Base-by-base conservation (phyloP, 306 rosid genomes). In the Hippophae gyantsensis region DNA sequence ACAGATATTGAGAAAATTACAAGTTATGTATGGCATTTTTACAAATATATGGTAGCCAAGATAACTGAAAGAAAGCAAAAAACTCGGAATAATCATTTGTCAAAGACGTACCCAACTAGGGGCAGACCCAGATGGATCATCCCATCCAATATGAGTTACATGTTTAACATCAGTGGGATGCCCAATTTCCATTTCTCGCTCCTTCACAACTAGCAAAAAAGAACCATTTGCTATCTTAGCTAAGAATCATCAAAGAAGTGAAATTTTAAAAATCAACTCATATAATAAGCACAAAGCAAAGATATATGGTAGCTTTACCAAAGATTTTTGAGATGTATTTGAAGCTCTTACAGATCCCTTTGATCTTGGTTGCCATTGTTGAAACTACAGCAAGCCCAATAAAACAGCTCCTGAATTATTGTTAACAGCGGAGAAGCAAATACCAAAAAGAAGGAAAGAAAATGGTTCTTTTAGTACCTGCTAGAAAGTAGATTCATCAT, bases 101-200 rank as follows among this genome's bases (percentile, higher is more conserved):
- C n/a, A 57, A 61, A 56, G 18, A 63, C 84, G 18, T 79, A 86
- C 95, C 96, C 96, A 88, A 50, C 67, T 81, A 18, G 96, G 94
- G 61, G 83, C 90, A 64, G 48, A 75, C 13, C 81, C 96, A 54
- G 85, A 68, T 6, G 79, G 77, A 63, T 81, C 81, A 63, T 85
- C 94, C 86, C 81, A 82, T 26, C 96, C 96, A 57, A 88, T 78
- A 68, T 88, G 96, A 52, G 90, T 86, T 79, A 85, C 96, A 68
- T 88, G 96, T 77, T 82, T 82, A 43, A 88, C 96, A 72, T 88
- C 90, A 14, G 94, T 85, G 10, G 96, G 96, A 62, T 66, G 77
- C 75, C 96, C 96, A 69, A 88, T 88, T 85, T 88, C 90, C 68
- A 88, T 72, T 72, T 88, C 88, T 8, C 86, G 72, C 79, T 88